Evolutionary conservation across 371 early-diverging fungal genomes (phyloP).

Genomic region (Mucor sp.): DNA sequence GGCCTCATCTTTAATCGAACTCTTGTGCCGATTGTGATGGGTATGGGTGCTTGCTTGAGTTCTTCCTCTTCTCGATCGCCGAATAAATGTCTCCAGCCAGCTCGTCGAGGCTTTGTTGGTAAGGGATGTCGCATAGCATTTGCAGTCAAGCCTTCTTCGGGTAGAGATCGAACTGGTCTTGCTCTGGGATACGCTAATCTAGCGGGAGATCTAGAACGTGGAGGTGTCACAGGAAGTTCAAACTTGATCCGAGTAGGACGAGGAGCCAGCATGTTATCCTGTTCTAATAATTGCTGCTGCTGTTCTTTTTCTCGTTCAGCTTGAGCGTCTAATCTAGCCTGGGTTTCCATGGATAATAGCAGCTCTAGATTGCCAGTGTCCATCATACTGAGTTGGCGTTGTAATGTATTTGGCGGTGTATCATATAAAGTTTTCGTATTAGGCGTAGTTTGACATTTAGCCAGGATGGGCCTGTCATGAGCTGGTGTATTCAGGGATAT

Average conservation of each 20-base stretch:
- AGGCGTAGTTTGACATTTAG: slow-evolving; percentile 13
- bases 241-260: slow-evolving; percentile 32
- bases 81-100: slow-evolving; percentile 21
- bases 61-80: slow-evolving; percentile 25
- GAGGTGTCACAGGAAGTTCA: slow-evolving; percentile 30
- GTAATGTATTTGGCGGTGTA: not conserved
- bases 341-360: slow-evolving; percentile 26
- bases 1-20: slow-evolving; percentile 28
- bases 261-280: slow-evolving; percentile 5
- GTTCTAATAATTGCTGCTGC: not conserved
- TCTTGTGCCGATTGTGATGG: slow-evolving; percentile 23
- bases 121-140: slow-evolving; percentile 13
- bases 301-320: slow-evolving; percentile 17
- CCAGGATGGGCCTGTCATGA: slow-evolving; percentile 3
- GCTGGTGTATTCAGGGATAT: not conserved
- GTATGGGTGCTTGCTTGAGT: slow-evolving; percentile 1
- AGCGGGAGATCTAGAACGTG: slow-evolving; percentile 27
- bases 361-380: slow-evolving; percentile 18
- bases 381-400: slow-evolving; percentile 2
- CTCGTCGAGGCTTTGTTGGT: slow-evolving; percentile 7
- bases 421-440: not conserved
- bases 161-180: slow-evolving; percentile 20
- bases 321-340: slow-evolving; percentile 23
- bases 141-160: slow-evolving; percentile 22
- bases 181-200: slow-evolving; percentile 23